Evolutionary conservation across 2,329 filamentous ascomycete genomes (phyloP), one percentile per base, ranked within the genome.

Genomic region (Verticillium klebahnii): DNA sequence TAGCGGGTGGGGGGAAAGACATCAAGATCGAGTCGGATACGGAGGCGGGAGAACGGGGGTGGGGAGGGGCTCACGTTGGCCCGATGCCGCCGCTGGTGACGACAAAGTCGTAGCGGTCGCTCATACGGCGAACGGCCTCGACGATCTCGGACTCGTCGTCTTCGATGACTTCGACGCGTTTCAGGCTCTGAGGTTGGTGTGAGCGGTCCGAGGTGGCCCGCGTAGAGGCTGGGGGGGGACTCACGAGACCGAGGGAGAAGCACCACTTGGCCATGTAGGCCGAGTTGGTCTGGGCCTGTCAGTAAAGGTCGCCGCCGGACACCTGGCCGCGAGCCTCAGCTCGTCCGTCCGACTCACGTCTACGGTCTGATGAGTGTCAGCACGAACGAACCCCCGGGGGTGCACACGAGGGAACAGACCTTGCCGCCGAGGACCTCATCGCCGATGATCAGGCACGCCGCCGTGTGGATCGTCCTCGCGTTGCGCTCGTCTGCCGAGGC

Each of bases 341-440:
- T 55, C 14, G 39, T 36, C 29, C 17, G 12, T 40, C 6, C 25
- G 39, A 72, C 75, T 71, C 67, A 78, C 77, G 71, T 78, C 77
- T 58, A 78, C 74, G 56, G 73, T 75, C 73, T 77, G 58, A 32
- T 56, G 45, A 23, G 19, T 52, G 19, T 52, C 19, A 52, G 45
- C 12, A 52, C 15, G n/a, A 12, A 19, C n/a, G 45, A 5, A 3
- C 19, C 14, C 5, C 19, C 11, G 3, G 19, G 19, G n/a, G 6
- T 11, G 19, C 19, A 19, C 45, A 23, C 5, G 19, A 23, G 9
- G 23, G 3, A 5, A 71, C 80, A 66, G 74, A 92, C 93, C 89
- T 98, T 98, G 69, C 95, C 94, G 25, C 93, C 93, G 4, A 98
- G 82, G 5, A 98, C 93, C 75, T 97, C 94, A 77, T 98, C 94